A percentile compares a stretch with the other conserved stretches of the same genome.
Evolutionary conservation across 352 stramenopile species (phyloP).

Genomic region (Pythium dissotocum): DNA sequence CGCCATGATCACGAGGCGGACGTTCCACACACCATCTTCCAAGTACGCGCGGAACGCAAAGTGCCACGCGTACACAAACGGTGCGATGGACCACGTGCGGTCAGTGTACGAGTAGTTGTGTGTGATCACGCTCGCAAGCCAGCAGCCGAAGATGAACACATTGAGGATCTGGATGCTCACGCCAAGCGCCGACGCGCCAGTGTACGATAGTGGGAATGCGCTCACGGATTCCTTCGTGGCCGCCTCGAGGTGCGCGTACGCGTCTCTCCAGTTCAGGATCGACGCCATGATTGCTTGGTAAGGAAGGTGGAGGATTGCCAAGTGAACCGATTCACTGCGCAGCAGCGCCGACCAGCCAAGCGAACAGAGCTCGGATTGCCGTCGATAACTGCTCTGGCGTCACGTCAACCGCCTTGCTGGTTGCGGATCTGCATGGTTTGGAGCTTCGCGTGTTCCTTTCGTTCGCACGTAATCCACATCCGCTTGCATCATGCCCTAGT

Average conservation of each 20-base stretch:
- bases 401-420: neutral
- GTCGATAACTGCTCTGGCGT: neutral
- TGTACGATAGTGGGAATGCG: slow-evolving; percentile 41
- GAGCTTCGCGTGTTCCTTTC: neutral
- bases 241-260: slow-evolving; percentile 33
- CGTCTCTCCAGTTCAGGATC: slow-evolving; percentile 35
- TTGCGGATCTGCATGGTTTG: neutral
- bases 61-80: slow-evolving; percentile 86
- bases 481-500: neutral
- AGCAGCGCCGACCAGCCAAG: neutral
- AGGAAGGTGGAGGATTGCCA: neutral
- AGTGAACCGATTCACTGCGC: slow-evolving; percentile 10
- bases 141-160: slow-evolving; percentile 46
- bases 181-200: slow-evolving; percentile 37
- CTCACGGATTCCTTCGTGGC: slow-evolving; percentile 38
- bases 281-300: slow-evolving; percentile 12
- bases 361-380: neutral
- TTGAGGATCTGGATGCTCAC: slow-evolving; percentile 50
- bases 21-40: slow-evolving; percentile 55
- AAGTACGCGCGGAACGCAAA: slow-evolving; percentile 58
- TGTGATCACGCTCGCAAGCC: slow-evolving; percentile 66
- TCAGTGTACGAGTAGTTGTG: slow-evolving; percentile 92
- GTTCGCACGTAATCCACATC: neutral
- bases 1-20: slow-evolving; percentile 77
- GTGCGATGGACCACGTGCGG: slow-evolving; percentile 92